These are phyloP conservation scores for Neotropicomus parvogracilis DNA, from an alignment of 1,284 basidiomycete genomes.

Conservation along the genomic window DNA sequence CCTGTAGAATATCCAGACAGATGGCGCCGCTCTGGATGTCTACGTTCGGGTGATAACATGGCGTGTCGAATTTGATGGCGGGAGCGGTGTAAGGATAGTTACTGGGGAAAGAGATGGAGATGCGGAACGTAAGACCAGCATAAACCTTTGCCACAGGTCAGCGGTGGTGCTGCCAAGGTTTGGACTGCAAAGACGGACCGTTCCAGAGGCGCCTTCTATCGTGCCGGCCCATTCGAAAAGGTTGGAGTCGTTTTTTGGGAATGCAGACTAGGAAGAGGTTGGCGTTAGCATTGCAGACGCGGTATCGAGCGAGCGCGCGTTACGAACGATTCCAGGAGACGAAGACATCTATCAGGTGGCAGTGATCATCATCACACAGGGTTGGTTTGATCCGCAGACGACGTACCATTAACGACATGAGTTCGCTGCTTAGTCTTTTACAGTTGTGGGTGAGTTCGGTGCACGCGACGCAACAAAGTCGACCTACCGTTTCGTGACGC, in stretches of 20 bases:
- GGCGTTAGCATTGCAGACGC: constrained; percentile 6
- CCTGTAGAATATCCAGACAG: constrained; percentile 82
- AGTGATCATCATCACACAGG: constrained; percentile 12
- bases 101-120: constrained; percentile 75
- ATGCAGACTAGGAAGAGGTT: constrained; percentile 60
- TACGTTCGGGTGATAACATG: constrained; percentile 85
- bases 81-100: constrained; percentile 85
- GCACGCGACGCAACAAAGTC: constrained; percentile 2
- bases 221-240: constrained; percentile 83
- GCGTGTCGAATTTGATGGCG: constrained; percentile 75
- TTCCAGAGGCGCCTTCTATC: constrained; percentile 73
- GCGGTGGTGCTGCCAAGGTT: not conserved
- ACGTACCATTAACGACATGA: constrained; percentile 81
- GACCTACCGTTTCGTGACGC: constrained; percentile 73
- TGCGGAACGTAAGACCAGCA: constrained; percentile 70
- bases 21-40: constrained; percentile 76
- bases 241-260: constrained; percentile 78
- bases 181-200: constrained; percentile 34
- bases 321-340: constrained; percentile 73
- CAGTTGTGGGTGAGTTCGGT: constrained; percentile 9
- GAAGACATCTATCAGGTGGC: constrained; percentile 66
- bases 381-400: constrained; percentile 18
- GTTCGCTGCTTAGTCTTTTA: constrained; percentile 73
- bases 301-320: not conserved
- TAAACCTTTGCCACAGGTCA: constrained; percentile 54